Percentiles rank a stretch among this genome's conserved stretches.
These are phyloP conservation scores for Marasmius sp. DNA, from an alignment of 1,284 basidiomycete genomes.

Conservation along the genomic window DNA sequence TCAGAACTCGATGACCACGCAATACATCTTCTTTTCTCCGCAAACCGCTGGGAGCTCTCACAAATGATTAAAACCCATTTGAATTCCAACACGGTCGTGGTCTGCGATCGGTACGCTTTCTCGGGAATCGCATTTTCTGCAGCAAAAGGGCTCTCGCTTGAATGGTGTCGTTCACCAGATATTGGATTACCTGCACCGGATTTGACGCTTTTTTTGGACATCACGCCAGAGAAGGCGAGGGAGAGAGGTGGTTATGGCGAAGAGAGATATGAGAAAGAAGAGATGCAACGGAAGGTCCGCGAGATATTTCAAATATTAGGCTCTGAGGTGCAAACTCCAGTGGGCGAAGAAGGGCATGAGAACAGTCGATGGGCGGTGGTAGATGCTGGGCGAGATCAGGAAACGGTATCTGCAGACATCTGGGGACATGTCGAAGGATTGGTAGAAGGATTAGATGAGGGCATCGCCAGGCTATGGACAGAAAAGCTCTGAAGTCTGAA, in stretches of 20 bases:
- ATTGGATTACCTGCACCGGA: conserved; percentile 87
- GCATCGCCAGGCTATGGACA: conserved; percentile 47
- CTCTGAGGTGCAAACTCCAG: conserved; percentile 34
- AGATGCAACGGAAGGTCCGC: conserved; percentile 72
- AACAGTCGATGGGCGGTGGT: conserved; percentile 55
- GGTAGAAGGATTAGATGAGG: conserved; percentile 32
- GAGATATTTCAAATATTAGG: conserved; percentile 66
- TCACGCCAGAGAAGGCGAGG: conserved; percentile 72
- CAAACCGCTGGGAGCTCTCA: conserved; percentile 96
- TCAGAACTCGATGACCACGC: conserved; percentile 89
- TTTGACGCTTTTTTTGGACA: conserved; percentile 84
- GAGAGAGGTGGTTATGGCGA: conserved; percentile 85
- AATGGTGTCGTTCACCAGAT: conserved; percentile 89
- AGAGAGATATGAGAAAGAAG: conserved; percentile 86
- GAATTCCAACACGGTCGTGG: conserved; percentile 65
- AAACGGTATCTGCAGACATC: conserved; percentile 59
- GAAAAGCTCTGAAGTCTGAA: not conserved
- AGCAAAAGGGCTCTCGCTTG: conserved; percentile 70
- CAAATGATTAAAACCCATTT: conserved; percentile 70
- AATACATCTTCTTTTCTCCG: conserved; percentile 94
- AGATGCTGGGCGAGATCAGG: conserved; percentile 60
- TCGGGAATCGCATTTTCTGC: conserved; percentile 95
- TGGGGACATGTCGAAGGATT: conserved; percentile 52
- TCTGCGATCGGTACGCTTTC: conserved; percentile 96
- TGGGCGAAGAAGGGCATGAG: not conserved